Percentiles rank a stretch among this genome's conserved stretches.
phyloP scores from a whole-genome alignment of 164 flowering plant species.

The Umbilicus rupestris region DNA sequence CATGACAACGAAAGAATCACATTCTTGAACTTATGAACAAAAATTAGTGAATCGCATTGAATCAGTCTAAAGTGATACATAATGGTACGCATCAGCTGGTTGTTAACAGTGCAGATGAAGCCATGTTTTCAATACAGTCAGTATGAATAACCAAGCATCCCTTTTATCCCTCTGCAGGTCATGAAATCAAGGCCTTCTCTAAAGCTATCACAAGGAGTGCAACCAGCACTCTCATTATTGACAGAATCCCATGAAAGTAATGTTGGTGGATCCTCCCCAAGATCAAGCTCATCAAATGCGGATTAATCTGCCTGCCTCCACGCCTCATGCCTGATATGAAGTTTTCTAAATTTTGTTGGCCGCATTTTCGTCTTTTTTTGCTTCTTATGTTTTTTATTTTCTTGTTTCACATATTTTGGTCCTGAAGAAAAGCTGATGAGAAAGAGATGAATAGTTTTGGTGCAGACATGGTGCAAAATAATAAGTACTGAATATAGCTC shows the following conservation, averaged over 20 bases:
- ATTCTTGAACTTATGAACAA: not conserved
- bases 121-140: not conserved
- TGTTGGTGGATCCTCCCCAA: constrained; percentile 14
- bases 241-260: constrained; percentile 17
- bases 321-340: constrained; percentile 5
- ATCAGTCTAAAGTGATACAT: not conserved
- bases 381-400: not conserved
- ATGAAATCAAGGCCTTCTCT: constrained; percentile 28
- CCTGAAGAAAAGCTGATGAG: constrained; percentile 21
- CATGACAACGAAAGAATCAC: not conserved
- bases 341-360: constrained; percentile 25
- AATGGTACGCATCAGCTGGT: not conserved
- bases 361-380: constrained; percentile 17
- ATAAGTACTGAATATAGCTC: no score
- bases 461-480: not conserved
- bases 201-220: constrained; percentile 22
- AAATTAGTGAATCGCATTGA: not conserved
- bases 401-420: not conserved
- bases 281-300: constrained; percentile 35
- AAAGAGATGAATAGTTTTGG: constrained; percentile 16
- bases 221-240: constrained; percentile 20
- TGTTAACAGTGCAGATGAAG: not conserved
- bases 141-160: not conserved
- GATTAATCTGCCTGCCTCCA: constrained; percentile 15
- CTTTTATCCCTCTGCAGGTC: constrained; percentile 31